phyloP scores from a whole-genome alignment of 371 early-diverging fungal species.

The Syncephalastrum racemosum region DNA sequence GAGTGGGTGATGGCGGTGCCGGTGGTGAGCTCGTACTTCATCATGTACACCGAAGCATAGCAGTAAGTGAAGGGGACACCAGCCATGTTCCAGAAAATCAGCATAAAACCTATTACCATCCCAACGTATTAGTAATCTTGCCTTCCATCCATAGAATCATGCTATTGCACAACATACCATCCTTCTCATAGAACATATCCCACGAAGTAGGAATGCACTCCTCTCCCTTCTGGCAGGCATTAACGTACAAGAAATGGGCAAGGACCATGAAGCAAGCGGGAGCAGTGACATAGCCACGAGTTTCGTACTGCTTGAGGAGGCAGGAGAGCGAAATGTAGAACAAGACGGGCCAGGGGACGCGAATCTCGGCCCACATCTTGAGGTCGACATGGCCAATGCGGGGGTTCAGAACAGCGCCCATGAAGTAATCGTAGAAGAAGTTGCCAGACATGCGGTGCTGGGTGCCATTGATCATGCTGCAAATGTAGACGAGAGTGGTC shows the following conservation, averaged over 20 bases:
- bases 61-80: slow-evolving; percentile 66
- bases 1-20: slow-evolving; percentile 41
- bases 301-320: slow-evolving; percentile 71
- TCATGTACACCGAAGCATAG: slow-evolving; percentile 54
- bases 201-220: slow-evolving; percentile 77
- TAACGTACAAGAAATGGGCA: slow-evolving; percentile 72
- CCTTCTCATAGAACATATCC: slow-evolving; percentile 65
- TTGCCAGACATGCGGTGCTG: slow-evolving; percentile 73
- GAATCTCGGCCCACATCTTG: slow-evolving; percentile 87
- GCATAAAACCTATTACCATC: slow-evolving; percentile 64
- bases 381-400: slow-evolving; percentile 74
- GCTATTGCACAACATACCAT: slow-evolving; percentile 32
- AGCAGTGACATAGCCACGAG: slow-evolving; percentile 60
- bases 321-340: slow-evolving; percentile 69
- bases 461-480: slow-evolving; percentile 31
- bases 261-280: slow-evolving; percentile 72
- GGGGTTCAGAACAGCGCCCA: slow-evolving; percentile 78
- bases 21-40: slow-evolving; percentile 45
- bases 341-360: slow-evolving; percentile 71
- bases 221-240: slow-evolving; percentile 78
- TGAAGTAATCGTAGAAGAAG: slow-evolving; percentile 76
- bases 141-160: background rate
- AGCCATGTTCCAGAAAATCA: slow-evolving; percentile 63
- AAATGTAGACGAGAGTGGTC: slow-evolving; percentile 45
- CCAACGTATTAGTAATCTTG: slow-evolving; percentile 1